Conservation (phyloP, 2,329 filamentous ascomycete species). For the Bipolaris sorokiniana region DNA sequence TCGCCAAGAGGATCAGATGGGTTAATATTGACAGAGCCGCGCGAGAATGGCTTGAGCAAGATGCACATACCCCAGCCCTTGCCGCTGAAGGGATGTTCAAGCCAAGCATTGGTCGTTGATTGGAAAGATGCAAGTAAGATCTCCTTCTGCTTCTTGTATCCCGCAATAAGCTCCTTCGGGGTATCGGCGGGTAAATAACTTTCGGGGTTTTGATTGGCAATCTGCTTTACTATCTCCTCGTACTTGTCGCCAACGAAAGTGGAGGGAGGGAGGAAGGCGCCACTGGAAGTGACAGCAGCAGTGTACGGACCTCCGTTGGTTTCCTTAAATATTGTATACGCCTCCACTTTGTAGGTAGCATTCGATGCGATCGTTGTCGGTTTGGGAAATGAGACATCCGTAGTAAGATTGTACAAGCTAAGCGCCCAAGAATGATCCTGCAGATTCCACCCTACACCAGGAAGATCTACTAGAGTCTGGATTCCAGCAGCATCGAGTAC, state of each 20-base stretch:
- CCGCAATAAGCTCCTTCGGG: conserved; percentile 8
- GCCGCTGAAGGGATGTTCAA: conserved; percentile 30
- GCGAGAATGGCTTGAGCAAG: neutral
- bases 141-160: conserved; percentile 26
- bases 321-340: neutral
- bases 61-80: conserved; percentile 10
- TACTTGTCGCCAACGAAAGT: neutral
- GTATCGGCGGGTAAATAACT: conserved; percentile 19
- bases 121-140: neutral
- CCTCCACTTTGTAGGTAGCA: neutral
- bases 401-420: neutral
- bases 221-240: neutral
- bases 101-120: conserved; percentile 24
- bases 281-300: neutral
- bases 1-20: conserved; percentile 30
- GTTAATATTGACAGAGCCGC: conserved; percentile 44
- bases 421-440: conserved; percentile 57
- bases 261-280: neutral
- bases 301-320: neutral
- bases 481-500: conserved; percentile 59
- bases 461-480: conserved; percentile 56
- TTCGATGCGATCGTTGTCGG: neutral
- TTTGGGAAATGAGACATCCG: neutral
- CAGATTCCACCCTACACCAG: conserved; percentile 67
- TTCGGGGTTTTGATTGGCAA: conserved; percentile 12